Evolutionary conservation across 352 stramenopile genomes (phyloP).

Genomic region (Phytophthora boehmeriae): DNA sequence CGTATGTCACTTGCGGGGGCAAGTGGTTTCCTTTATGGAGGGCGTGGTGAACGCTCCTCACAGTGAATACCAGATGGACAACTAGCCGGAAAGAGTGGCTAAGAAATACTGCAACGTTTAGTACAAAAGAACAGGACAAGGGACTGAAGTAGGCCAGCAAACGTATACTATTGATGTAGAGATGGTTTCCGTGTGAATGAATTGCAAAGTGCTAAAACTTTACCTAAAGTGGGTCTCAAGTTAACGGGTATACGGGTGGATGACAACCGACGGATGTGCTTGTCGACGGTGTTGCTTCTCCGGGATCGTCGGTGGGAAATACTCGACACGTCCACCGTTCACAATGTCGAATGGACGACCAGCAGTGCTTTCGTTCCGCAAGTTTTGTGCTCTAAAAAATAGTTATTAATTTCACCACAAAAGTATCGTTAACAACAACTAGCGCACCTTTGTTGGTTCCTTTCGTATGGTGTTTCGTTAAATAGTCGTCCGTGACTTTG

Average conservation of each 20-base stretch:
- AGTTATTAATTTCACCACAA: background rate
- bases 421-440: background rate
- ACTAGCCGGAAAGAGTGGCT: constrained; percentile 4
- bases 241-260: constrained; percentile 70
- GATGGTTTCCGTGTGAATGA: constrained; percentile 1
- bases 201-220: constrained; percentile 25
- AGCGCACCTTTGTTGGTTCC: constrained; percentile 56
- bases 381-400: constrained; percentile 58
- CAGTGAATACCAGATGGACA: constrained; percentile 54
- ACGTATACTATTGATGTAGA: constrained; percentile 32
- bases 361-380: constrained; percentile 71
- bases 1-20: constrained; percentile 85
- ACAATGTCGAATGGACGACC: constrained; percentile 73
- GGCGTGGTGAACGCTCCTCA: constrained; percentile 79
- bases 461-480: constrained; percentile 63
- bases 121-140: background rate
- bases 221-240: background rate
- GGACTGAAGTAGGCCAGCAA: constrained; percentile 12
- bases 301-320: constrained; percentile 64
- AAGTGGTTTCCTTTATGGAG: constrained; percentile 86
- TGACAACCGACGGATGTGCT: constrained; percentile 63
- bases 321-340: constrained; percentile 56
- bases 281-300: constrained; percentile 76
- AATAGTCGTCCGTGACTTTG: constrained; percentile 71
- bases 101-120: too few relatives aligned